Evolutionary conservation across 2,329 filamentous ascomycete genomes (phyloP).

Genomic region (Diplodia seriata): DNA sequence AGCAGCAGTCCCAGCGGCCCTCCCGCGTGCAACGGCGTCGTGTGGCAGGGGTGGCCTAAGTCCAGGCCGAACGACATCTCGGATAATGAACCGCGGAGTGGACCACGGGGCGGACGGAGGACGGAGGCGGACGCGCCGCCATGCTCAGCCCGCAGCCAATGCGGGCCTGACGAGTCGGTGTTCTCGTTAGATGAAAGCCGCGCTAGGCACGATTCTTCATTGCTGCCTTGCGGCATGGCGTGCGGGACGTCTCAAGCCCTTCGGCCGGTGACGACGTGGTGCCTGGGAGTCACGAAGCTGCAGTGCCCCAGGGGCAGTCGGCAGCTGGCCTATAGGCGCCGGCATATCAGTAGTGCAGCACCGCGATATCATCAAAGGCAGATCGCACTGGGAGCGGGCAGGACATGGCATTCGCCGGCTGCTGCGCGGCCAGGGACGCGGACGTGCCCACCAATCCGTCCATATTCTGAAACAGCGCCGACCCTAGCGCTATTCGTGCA

Average conservation of each 20-base stretch:
- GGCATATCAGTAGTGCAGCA: constrained; percentile 13
- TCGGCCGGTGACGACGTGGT: background rate
- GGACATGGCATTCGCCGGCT: constrained; percentile 18
- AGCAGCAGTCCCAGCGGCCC: constrained; percentile 16
- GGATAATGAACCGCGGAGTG: constrained; percentile 22
- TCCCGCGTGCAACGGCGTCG: constrained; percentile 18
- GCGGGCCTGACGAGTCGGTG: constrained; percentile 19
- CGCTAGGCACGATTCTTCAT: constrained; percentile 10
- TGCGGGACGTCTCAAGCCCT: constrained; percentile 4
- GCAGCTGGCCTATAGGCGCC: background rate
- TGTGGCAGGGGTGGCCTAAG: constrained; percentile 15
- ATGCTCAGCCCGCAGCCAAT: constrained; percentile 15
- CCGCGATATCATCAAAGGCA: constrained; percentile 15
- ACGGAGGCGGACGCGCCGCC: constrained; percentile 16
- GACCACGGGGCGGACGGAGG: constrained; percentile 8
- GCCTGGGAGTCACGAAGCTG: background rate
- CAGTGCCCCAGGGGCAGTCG: background rate
- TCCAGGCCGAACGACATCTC: constrained; percentile 15
- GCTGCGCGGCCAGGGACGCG: background rate
- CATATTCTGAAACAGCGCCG: constrained; percentile 21
- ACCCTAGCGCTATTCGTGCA: constrained; percentile 12
- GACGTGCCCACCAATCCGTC: constrained; percentile 24
- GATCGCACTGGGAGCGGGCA: constrained; percentile 9
- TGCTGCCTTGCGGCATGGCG: constrained; percentile 7
- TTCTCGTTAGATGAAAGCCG: constrained; percentile 16